Evolutionary conservation across 2,329 filamentous ascomycete genomes (phyloP), one percentile per base, ranked within the genome.

Genomic region (Epichloe scottii): DNA sequence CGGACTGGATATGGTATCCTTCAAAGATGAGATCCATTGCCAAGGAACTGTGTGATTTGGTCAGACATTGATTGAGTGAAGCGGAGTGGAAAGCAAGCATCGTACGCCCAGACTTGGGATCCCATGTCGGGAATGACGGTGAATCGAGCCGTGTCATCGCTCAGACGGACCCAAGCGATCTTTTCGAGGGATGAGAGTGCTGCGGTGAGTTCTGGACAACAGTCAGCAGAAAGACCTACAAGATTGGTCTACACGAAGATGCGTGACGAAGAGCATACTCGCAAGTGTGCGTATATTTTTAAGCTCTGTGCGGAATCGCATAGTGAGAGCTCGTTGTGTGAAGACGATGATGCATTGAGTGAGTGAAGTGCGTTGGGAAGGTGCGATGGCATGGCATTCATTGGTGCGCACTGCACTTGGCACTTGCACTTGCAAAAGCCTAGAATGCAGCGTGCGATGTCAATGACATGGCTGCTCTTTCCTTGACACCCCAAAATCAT

Each of bases 81-180:
- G 38, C 34, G 42, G 14, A 17, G 3, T 14, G 19, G 14, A 4
- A 34, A 15, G 21, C 43, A 81, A 19, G 38, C 5, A n/a, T 30
- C 83, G 64, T 76, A 90, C 76, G 89, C 88, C 93, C 93, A 98
- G 50, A 97, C 91, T 74, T 97, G 91, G 8, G 89, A 94, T 54
- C 93, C 91, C 62, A 87, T 85, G 64, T 96, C 89, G 1, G 93
- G 90, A 55, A 97, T 91, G 61, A 97, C 87, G 54, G 93, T 97
- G 71, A 98, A 95, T 59, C 90, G 89, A 51, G 91, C 84, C 51
- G 84, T 84, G 53, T 90, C 84, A 69, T 94, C 81, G 69, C 91
- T 88, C 35, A 98, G 79, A 57, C 89, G 86, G 56, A 95, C 77
- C 89, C 90, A 95, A 44, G 87, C 89, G 55, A 94, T 84, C 67